A percentile compares a stretch with the other conserved stretches of the same genome.
Evolutionary conservation across 2,329 filamentous ascomycete species (phyloP).

Genomic region (Ascochyta viciae-villosae): DNA sequence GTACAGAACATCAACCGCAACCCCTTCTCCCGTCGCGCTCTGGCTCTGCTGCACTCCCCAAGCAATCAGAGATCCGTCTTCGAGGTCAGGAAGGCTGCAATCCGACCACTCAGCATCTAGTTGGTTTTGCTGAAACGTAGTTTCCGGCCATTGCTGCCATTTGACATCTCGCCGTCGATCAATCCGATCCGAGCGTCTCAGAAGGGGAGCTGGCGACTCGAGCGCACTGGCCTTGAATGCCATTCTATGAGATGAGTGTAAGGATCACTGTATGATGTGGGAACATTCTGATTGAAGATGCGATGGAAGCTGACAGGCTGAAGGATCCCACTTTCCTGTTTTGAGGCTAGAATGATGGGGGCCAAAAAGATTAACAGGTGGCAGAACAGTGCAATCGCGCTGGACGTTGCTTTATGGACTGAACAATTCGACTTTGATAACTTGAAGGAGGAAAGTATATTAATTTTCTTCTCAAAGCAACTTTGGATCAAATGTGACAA

Average conservation of each 20-base stretch:
- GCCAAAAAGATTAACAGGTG: not conserved
- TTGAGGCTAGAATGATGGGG: slow-evolving; percentile 7
- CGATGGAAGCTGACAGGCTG: not conserved
- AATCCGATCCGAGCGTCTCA: not conserved
- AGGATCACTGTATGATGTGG: too few species aligned
- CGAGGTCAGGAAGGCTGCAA: not conserved
- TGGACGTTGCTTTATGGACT: too few species aligned
- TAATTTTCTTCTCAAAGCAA: too few species aligned
- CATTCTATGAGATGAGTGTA: not conserved
- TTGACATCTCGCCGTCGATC: not conserved
- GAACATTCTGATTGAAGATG: not conserved
- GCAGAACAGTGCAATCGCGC: too few species aligned
- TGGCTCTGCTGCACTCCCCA: slow-evolving; percentile 3
- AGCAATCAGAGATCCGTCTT: not conserved
- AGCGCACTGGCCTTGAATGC: not conserved
- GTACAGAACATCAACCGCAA: not conserved
- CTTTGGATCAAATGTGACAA: too few species aligned
- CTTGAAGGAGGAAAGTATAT: too few species aligned
- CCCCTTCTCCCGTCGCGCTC: not conserved
- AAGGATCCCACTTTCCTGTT: not conserved
- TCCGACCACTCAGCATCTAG: not conserved
- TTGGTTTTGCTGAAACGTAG: not conserved
- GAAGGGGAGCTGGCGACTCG: too few species aligned
- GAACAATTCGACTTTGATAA: too few species aligned
- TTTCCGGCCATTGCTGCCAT: slow-evolving; percentile 7